Percentiles rank a stretch among this genome's conserved stretches.
These are phyloP conservation scores for Candida parachauliodes DNA, from an alignment of 805 yeast genomes.

Conservation along the genomic window DNA sequence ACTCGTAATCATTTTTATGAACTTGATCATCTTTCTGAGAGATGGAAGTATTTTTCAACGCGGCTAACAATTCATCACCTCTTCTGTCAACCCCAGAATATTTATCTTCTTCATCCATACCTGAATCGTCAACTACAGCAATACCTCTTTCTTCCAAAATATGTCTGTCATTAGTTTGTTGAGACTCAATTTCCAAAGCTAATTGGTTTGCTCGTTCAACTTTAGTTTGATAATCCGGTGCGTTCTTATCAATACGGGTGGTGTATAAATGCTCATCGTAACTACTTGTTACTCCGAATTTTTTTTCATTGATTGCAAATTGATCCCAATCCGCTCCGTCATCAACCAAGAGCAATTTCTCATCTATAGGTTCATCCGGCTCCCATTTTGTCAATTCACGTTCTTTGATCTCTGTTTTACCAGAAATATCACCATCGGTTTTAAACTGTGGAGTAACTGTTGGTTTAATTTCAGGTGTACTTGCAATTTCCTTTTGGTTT, in stretches of 20 bases:
- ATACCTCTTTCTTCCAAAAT: constrained; percentile 88
- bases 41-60: constrained; percentile 32
- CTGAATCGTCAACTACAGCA: constrained; percentile 80
- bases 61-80: constrained; percentile 48
- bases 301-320: constrained; percentile 83
- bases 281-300: constrained; percentile 83
- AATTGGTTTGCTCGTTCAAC: constrained; percentile 68
- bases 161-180: constrained; percentile 68
- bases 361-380: constrained; percentile 49
- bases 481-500: constrained; percentile 11
- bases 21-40: constrained; percentile 36
- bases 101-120: constrained; percentile 92
- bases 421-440: constrained; percentile 84
- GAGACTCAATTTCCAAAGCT: constrained; percentile 80
- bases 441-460: constrained; percentile 42
- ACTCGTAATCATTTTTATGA: constrained; percentile 48
- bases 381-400: constrained; percentile 83
- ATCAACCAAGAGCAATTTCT: constrained; percentile 30
- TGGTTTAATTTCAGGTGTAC: constrained; percentile 7
- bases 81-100: constrained; percentile 87
- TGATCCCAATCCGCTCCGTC: constrained; percentile 73
- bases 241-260: constrained; percentile 63
- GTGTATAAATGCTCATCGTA: constrained; percentile 87
- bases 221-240: constrained; percentile 69
- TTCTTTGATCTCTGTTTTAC: constrained; percentile 44